These are phyloP conservation scores for Hortiboletus campestris DNA, from an alignment of 768 basidiomycete species.

Conservation along the genomic window DNA sequence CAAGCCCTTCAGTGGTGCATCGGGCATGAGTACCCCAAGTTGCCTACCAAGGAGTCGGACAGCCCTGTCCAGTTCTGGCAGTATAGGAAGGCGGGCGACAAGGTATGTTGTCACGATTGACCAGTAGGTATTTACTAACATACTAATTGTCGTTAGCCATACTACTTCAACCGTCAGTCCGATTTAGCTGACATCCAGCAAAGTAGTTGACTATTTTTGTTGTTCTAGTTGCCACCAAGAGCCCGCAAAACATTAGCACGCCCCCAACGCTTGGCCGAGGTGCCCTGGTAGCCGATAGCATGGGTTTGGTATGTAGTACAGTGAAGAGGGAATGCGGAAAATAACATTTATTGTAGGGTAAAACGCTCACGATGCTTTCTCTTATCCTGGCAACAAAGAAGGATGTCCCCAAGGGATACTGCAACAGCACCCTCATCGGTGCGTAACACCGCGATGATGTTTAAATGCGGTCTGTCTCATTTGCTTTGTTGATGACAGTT, in stretches of 20 bases:
- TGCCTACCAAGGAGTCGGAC: slow-evolving; percentile 67
- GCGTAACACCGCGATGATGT: not conserved
- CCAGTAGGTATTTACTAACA: not conserved
- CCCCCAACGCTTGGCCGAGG: slow-evolving; percentile 73
- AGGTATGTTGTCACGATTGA: slow-evolving; percentile 40
- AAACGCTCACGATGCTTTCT: slow-evolving; percentile 87
- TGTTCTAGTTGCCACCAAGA: slow-evolving; percentile 71
- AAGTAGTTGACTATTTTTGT: not conserved
- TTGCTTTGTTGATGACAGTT: slow-evolving; percentile 42
- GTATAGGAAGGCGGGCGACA: slow-evolving; percentile 49
- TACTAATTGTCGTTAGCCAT: slow-evolving; percentile 36
- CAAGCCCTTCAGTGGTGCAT: slow-evolving; percentile 90
- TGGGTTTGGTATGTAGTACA: slow-evolving; percentile 56
- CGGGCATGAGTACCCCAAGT: slow-evolving; percentile 69
- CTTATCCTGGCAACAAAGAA: slow-evolving; percentile 75
- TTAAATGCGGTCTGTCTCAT: not conserved
- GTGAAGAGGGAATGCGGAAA: not conserved
- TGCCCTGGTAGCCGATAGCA: slow-evolving; percentile 87
- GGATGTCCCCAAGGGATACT: slow-evolving; percentile 55
- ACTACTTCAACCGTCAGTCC: slow-evolving; percentile 65
- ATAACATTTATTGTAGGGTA: slow-evolving; percentile 53
- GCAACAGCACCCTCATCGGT: slow-evolving; percentile 80
- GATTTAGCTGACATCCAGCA: not conserved
- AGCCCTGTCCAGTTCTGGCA: slow-evolving; percentile 91
- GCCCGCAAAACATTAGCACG: slow-evolving; percentile 55